Base-by-base conservation (phyloP, 305 asterid genomes). In the Fraxinus dipetala region DNA sequence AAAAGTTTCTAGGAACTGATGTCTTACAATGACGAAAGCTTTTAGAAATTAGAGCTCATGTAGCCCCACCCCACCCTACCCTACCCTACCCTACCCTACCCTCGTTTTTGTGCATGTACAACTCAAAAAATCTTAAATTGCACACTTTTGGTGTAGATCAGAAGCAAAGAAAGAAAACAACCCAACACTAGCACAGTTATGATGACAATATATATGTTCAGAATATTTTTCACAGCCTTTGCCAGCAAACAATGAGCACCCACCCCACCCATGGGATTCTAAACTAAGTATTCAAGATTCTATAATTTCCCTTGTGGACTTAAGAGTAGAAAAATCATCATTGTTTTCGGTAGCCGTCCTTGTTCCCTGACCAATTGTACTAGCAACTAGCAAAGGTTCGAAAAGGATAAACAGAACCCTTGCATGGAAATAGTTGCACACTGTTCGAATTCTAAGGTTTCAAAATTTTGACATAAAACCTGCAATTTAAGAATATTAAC, bases 241-340 rank as follows among this genome's bases (percentile, higher is more conserved):
- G 88, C 75, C 88, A 77, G 88, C 74, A 82, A 85, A 84, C 83
- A 85, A 78, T 86, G 83, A 81, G 14, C 13, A 38, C 45, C 45
- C 45, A n/a, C 56, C 13, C 16, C 14, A 24, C 48, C 63, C 78
- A 84, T 77, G 86, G 74, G 87, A 81, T 79, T 78, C 83, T 67
- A 67, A 31, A 72, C 78, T 75, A 83, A 85, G 88, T 69, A 72
- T 88, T 86, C 88, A 90, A 85, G 78, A 84, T 83, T 78, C 80
- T 75, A 84, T 77, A 72, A 61, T 84, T 82, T 90, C 86, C 83
- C 76, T 79, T 31, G 43, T 35, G n/a, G 74, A 83, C 73, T 5
- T 63, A 0, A 86, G 54, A 30, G 28, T 76, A 48, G 54, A 81
- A 78, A 43, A 69, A 65, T 76, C 91, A 88, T 89, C 83, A 88